A percentile compares a stretch with the other conserved stretches of the same genome.
These are phyloP conservation scores for Trichoderma koningii DNA, from an alignment of 2,329 filamentous ascomycete species.

Conservation along the genomic window DNA sequence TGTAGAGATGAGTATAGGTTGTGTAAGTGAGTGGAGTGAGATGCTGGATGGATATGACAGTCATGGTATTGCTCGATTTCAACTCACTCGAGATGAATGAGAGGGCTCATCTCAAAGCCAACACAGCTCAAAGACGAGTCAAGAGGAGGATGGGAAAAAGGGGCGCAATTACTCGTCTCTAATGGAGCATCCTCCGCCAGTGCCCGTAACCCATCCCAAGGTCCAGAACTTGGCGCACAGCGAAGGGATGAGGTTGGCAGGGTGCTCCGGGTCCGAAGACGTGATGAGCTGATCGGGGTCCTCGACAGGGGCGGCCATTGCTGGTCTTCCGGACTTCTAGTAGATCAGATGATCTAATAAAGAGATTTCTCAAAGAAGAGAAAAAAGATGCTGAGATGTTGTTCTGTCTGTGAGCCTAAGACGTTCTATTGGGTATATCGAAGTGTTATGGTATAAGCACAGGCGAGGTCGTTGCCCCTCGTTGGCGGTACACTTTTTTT, in stretches of 20 bases:
- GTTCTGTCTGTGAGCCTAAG: not conserved
- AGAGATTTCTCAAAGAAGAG: not conserved
- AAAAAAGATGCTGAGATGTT: not conserved
- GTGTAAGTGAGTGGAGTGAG: not conserved
- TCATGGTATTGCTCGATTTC: not conserved
- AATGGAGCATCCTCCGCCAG: conserved; percentile 80
- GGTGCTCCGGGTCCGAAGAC: conserved; percentile 75
- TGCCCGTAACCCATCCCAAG: conserved; percentile 90
- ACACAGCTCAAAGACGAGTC: too few relatives aligned
- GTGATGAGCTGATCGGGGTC: conserved; percentile 56
- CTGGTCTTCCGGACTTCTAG: too few relatives aligned
- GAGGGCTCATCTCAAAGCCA: not conserved
- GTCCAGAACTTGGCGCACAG: conserved; percentile 96
- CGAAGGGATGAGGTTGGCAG: conserved; percentile 90
- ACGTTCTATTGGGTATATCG: not conserved
- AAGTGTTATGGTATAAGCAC: not conserved
- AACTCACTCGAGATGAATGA: not conserved
- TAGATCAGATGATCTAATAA: too few relatives aligned
- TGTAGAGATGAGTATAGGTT: too few relatives aligned
- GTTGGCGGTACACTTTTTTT: not conserved
- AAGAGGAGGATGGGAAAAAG: conserved; percentile 9
- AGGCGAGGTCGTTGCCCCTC: conserved; percentile 2
- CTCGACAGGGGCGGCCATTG: conserved; percentile 25
- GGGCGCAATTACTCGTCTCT: conserved; percentile 57
- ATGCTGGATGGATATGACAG: too few relatives aligned